Conservation (phyloP, 768 basidiomycete species). For the Gloeopeniophorella convolvens region DNA sequence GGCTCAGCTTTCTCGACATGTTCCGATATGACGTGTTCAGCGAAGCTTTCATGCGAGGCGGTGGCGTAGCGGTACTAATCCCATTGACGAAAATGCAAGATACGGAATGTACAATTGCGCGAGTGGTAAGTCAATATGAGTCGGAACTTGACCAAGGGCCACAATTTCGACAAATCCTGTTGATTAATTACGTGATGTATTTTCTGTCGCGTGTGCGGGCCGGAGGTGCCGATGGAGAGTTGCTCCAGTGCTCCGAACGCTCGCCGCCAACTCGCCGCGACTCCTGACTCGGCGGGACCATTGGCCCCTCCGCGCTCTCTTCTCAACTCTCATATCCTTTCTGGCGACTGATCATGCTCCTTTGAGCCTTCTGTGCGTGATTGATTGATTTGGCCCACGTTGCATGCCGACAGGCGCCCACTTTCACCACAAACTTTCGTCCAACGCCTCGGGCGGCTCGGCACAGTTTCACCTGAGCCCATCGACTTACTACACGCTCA, state of each 20-base stretch:
- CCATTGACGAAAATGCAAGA: slow-evolving; percentile 17
- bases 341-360: too few species aligned
- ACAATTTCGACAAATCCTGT: too few species aligned
- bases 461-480: too few species aligned
- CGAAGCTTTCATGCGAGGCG: not conserved
- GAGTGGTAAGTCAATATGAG: not conserved
- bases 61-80: slow-evolving; percentile 17
- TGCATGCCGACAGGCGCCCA: not conserved
- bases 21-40: slow-evolving; percentile 8
- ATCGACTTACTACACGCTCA: not conserved
- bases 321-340: too few species aligned
- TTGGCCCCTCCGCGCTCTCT: too few species aligned
- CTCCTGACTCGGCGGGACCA: too few species aligned
- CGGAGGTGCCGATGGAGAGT: too few species aligned
- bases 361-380: not conserved
- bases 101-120: too few species aligned
- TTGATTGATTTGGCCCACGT: not conserved
- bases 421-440: not conserved
- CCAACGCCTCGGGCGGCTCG: not conserved
- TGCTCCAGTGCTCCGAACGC: not conserved
- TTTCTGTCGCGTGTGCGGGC: too few species aligned
- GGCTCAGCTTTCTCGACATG: slow-evolving; percentile 16
- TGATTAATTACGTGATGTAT: too few species aligned
- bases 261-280: too few species aligned
- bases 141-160: too few species aligned